These are phyloP conservation scores for Heracleum sosnowskyi DNA, from an alignment of 129 eudicot species.

Conservation along the genomic window DNA sequence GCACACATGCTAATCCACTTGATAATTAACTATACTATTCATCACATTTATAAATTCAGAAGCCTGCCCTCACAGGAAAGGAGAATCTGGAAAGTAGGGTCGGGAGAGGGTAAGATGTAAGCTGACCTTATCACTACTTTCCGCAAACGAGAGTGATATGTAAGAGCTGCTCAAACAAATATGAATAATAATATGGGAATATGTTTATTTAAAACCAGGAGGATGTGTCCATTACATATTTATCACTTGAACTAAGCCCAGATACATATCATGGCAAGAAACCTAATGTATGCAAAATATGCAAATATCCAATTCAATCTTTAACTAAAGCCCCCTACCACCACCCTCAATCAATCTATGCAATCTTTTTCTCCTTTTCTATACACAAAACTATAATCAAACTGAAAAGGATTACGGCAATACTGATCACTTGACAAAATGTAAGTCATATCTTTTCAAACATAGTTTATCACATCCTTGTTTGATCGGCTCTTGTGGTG, in stretches of 20 bases:
- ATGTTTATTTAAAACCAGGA: conserved; percentile 2
- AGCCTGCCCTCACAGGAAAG: no score
- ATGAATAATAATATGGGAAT: background rate
- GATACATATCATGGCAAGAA: background rate
- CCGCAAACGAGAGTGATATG: background rate
- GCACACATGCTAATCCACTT: conserved; percentile 2
- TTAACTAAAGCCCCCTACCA: background rate
- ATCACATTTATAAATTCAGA: background rate
- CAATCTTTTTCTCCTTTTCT: conserved; percentile 16
- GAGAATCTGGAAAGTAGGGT: no score
- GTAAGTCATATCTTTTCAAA: conserved; percentile 12
- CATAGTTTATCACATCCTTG: conserved; percentile 19
- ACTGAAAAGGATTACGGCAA: background rate
- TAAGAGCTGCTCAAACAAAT: background rate
- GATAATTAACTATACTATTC: background rate
- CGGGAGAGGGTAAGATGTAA: background rate
- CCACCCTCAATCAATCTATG: conserved; percentile 5
- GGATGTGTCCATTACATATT: conserved; percentile 8
- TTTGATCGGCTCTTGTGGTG: conserved; percentile 33
- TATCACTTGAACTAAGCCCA: background rate
- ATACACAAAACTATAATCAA: conserved; percentile 23
- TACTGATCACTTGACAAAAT: background rate
- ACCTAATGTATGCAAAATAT: conserved; percentile 15
- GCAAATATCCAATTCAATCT: conserved; percentile 9
- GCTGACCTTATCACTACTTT: background rate